Evolutionary conservation across 2,329 filamentous ascomycete genomes (phyloP), one percentile per base, ranked within the genome.

Genomic region (Pseudopyrenochaeta lycopersici): DNA sequence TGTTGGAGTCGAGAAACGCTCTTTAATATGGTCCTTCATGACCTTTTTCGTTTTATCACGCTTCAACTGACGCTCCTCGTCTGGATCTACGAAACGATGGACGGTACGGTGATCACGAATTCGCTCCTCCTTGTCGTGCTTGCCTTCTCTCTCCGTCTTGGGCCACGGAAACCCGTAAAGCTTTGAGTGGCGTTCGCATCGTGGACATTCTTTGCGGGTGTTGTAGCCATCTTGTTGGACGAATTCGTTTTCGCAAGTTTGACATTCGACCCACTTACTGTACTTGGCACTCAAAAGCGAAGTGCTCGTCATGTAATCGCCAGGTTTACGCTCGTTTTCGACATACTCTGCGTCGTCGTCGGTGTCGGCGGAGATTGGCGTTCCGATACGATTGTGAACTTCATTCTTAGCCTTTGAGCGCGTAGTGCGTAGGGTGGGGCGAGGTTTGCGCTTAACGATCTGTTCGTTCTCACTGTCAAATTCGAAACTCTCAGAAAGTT

Each of bases 131-230:
- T 85, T 88, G 71, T 98, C 95, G 17, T 84, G 76, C 14, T 86
- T 86, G 0, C 91, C 91, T 21, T 89, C 87, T 57, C 84, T 89
- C 54, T 97, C 90, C 0, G 95, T 98, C 80, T 99, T 97, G 5
- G 95, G 95, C 95, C 95, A 99, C 52, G 90, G 83, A 70, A 90
- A 97, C 0, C 96, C 96, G 72, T 98, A 99, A 0, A 99, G 80
- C 78, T 96, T 98, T 14, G 91, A 96, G 71, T 99, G 95, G 0
- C 95, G 86, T 78, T 99, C 95, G 75, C 95, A 99, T 6, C 95
- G 87, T 3, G 92, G 93, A 73, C 95, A 99, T 14, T 91, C 89
- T 43, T 90, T 88, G 46, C 89, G 87, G 1, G 93, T 97, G 61
- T 66, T 89, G 73, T 96, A 97, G 0, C 91, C 92, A 60, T 98